These are phyloP conservation scores for Fusarium sp. DNA, from an alignment of 2,329 filamentous ascomycete species.

Conservation along the genomic window DNA sequence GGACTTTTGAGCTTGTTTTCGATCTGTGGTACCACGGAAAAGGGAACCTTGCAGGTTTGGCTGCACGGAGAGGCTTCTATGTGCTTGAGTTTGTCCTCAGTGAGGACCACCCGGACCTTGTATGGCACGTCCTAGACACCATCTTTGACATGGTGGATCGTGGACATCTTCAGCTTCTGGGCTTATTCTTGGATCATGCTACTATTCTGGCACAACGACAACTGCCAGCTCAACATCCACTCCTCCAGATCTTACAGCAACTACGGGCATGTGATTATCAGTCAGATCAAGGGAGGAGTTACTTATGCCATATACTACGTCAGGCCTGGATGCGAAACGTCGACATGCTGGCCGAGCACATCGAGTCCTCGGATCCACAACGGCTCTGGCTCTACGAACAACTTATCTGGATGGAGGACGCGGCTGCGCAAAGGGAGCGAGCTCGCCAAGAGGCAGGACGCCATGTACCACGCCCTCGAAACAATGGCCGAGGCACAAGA, in stretches of 20 bases:
- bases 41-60: slow-evolving; percentile 52
- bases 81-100: slow-evolving; percentile 52
- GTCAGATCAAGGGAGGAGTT: slow-evolving; percentile 47
- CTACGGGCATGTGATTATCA: slow-evolving; percentile 48
- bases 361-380: slow-evolving; percentile 45
- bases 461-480: slow-evolving; percentile 49
- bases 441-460: slow-evolving; percentile 42
- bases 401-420: slow-evolving; percentile 53
- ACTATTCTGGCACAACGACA: slow-evolving; percentile 44
- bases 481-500: slow-evolving; percentile 35
- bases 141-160: slow-evolving; percentile 54
- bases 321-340: slow-evolving; percentile 54
- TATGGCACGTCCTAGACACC: slow-evolving; percentile 55
- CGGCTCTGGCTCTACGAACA: slow-evolving; percentile 55
- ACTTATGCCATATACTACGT: slow-evolving; percentile 49
- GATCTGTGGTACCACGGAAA: slow-evolving; percentile 53
- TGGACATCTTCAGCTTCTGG: slow-evolving; percentile 50
- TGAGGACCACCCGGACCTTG: slow-evolving; percentile 52
- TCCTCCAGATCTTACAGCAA: slow-evolving; percentile 49
- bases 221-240: slow-evolving; percentile 49
- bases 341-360: slow-evolving; percentile 48
- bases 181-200: slow-evolving; percentile 51
- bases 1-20: slow-evolving; percentile 54
- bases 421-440: slow-evolving; percentile 49
- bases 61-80: slow-evolving; percentile 51